Evolutionary conservation across 257 asterid species (phyloP).

Genomic region (Anisodus tanguticus): DNA sequence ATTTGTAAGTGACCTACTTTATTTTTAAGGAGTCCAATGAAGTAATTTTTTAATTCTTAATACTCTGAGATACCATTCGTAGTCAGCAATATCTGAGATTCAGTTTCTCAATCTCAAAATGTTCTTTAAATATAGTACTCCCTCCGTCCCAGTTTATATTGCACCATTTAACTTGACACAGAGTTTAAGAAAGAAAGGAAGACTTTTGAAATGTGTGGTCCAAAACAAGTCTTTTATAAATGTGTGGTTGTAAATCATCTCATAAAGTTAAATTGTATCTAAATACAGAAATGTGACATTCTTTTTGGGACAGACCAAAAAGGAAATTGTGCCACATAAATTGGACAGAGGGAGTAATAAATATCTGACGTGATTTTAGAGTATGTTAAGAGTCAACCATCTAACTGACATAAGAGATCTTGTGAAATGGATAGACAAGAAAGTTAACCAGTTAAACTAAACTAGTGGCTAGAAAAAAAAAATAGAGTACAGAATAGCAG

Average conservation of each 20-base stretch:
- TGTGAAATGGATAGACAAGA: background rate
- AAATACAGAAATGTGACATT: too few species aligned
- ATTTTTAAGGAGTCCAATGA: background rate
- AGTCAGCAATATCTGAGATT: slow-evolving; percentile 15
- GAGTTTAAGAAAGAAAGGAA: too few species aligned
- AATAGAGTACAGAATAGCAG: background rate
- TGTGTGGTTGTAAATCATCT: too few species aligned
- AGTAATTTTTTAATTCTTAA: background rate
- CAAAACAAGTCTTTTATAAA: too few species aligned
- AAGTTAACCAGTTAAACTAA: background rate
- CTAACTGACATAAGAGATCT: background rate
- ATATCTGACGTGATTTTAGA: background rate
- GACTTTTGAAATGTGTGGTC: too few species aligned
- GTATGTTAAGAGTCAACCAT: slow-evolving; percentile 5
- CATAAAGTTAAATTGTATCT: too few species aligned
- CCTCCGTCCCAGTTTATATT: too few species aligned
- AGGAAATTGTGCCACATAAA: too few species aligned
- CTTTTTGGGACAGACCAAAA: too few species aligned
- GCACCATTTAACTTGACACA: too few species aligned
- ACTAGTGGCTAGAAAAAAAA: background rate
- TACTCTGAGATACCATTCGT: background rate
- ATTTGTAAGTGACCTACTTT: background rate
- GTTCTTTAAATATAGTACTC: background rate
- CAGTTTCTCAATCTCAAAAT: background rate
- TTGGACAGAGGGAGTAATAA: background rate